Percentiles rank a stretch among this genome's conserved stretches.
These are phyloP conservation scores for Gracilaria caudata DNA, from an alignment of 23 red algal species.

Conservation along the genomic window DNA sequence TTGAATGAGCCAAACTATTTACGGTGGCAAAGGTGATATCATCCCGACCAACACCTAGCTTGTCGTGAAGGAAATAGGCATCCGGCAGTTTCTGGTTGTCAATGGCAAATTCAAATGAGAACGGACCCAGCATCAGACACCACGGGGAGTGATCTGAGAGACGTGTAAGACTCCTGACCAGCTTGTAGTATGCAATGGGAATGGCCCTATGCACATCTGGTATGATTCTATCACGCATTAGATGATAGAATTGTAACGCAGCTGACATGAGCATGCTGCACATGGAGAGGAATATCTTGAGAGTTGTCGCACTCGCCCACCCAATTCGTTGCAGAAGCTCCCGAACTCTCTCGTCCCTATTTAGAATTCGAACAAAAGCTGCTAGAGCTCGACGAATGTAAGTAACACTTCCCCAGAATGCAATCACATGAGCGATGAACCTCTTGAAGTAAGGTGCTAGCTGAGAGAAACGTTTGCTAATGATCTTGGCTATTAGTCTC, in stretches of 20 bases:
- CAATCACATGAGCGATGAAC: constrained; percentile 55
- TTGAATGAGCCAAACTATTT: constrained; percentile 27
- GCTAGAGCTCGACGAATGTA: constrained; percentile 62
- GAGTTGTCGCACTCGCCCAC: constrained; percentile 54
- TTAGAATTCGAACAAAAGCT: constrained; percentile 64
- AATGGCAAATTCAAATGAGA: constrained; percentile 57
- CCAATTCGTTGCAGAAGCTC: constrained; percentile 63
- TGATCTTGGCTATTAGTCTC: constrained; percentile 43
- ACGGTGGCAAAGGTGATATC: constrained; percentile 55
- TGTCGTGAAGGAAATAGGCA: constrained; percentile 55
- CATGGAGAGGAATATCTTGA: constrained; percentile 59
- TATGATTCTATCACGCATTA: constrained; percentile 65
- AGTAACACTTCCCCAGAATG: constrained; percentile 49
- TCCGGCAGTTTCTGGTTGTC: constrained; percentile 49
- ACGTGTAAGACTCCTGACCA: not conserved
- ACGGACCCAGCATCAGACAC: constrained; percentile 53
- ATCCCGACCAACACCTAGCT: constrained; percentile 27
- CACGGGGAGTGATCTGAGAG: constrained; percentile 48
- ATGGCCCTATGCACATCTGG: constrained; percentile 46
- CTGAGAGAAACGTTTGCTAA: constrained; percentile 52
- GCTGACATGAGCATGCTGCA: constrained; percentile 59
- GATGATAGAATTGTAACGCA: constrained; percentile 51
- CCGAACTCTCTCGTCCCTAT: constrained; percentile 60
- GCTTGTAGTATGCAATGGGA: constrained; percentile 62
- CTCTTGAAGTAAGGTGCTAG: constrained; percentile 46